A percentile compares a stretch with the other conserved stretches of the same genome.
phyloP scores from a whole-genome alignment of 164 flowering plant species.

The Protea cynaroides region DNA sequence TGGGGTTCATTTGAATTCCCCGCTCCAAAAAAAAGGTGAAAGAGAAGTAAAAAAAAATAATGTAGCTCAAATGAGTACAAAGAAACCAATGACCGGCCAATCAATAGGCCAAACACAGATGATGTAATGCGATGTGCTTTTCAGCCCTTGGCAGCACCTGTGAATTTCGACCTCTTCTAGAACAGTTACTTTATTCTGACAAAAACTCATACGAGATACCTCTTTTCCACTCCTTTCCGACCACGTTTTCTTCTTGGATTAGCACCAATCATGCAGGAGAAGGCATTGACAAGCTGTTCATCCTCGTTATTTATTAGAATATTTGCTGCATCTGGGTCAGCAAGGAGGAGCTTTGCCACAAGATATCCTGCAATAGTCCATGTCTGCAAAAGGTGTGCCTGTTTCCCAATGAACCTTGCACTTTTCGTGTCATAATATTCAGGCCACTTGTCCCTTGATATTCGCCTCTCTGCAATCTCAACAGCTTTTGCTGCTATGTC shows the following conservation, averaged over 20 bases:
- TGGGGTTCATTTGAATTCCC: no score
- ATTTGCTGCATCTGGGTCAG: constrained; percentile 55
- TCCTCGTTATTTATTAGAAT: constrained; percentile 64
- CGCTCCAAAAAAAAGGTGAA: no score
- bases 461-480: constrained; percentile 60
- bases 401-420: constrained; percentile 78
- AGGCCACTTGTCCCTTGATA: constrained; percentile 77
- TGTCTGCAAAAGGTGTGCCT: constrained; percentile 69
- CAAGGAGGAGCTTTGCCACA: constrained; percentile 71
- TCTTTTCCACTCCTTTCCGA: constrained; percentile 33
- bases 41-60: no score
- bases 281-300: constrained; percentile 56
- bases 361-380: constrained; percentile 93
- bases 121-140: no score
- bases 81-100: no score
- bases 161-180: no score
- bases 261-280: constrained; percentile 51
- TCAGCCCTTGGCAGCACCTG: no score
- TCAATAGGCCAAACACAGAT: no score
- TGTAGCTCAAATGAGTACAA: no score
- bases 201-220: constrained; percentile 1
- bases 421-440: constrained; percentile 86
- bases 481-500: constrained; percentile 77
- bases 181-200: no score
- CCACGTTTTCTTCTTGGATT: constrained; percentile 73